These are phyloP conservation scores for Hypoxylon trugodes DNA, from an alignment of 495 filamentous ascomycete genomes.

Conservation along the genomic window DNA sequence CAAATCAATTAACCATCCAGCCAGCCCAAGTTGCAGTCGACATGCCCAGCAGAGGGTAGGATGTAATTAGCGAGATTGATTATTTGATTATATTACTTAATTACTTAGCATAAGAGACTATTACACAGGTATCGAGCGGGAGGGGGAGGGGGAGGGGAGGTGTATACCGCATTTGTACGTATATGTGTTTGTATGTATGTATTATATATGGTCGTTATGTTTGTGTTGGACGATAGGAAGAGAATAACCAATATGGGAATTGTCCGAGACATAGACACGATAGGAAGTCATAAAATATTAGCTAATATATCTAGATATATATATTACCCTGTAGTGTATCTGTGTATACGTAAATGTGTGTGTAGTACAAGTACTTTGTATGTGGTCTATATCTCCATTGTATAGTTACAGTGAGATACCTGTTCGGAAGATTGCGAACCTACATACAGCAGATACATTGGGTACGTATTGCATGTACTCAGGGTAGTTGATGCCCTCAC, in stretches of 20 bases:
- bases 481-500: not conserved
- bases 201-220: too few species aligned
- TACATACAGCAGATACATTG: not conserved
- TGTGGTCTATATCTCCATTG: too few species aligned
- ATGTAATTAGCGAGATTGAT: constrained; percentile 22
- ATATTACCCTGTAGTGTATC: not conserved
- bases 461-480: constrained; percentile 3
- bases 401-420: too few species aligned
- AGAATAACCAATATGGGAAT: constrained; percentile 24
- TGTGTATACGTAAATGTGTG: too few species aligned
- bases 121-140: too few species aligned
- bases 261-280: constrained; percentile 31
- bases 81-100: constrained; percentile 3
- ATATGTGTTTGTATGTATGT: not conserved
- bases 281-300: constrained; percentile 10
- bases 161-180: not conserved
- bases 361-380: too few species aligned
- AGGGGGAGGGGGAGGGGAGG: not conserved
- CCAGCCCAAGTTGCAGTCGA: not conserved
- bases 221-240: too few species aligned
- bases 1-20: not conserved
- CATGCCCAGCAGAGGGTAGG: not conserved
- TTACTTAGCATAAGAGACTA: constrained; percentile 5
- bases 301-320: not conserved
- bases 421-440: constrained; percentile 37